Percentiles rank a stretch among this genome's conserved stretches.
Conservation (phyloP, 345 rosid species). For the Eucalyptus erythrocorys region DNA sequence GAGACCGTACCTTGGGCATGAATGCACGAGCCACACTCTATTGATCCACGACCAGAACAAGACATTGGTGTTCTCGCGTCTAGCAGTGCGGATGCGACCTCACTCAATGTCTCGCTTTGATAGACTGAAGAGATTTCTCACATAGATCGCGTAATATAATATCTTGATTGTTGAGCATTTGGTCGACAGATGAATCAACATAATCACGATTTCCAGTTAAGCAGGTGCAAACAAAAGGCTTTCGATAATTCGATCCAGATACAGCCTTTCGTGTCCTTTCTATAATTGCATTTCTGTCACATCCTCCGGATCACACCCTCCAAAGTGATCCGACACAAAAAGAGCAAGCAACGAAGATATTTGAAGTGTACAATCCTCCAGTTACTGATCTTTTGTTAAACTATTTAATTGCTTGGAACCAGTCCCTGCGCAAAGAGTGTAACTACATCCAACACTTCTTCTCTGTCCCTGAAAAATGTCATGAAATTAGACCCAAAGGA, state of each 20-base stretch:
- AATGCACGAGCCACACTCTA: no score
- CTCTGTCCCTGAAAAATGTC: conserved; percentile 38
- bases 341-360: conserved; percentile 75
- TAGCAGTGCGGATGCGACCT: no score
- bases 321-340: conserved; percentile 97
- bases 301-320: conserved; percentile 98
- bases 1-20: no score
- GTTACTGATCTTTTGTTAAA: conserved; percentile 23
- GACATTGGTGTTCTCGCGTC: no score
- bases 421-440: conserved; percentile 56
- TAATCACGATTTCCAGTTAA: conserved; percentile 57
- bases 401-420: conserved; percentile 46
- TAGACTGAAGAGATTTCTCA: conserved; percentile 60
- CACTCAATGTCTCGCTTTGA: conserved; percentile 54
- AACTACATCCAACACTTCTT: conserved; percentile 82
- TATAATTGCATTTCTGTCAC: conserved; percentile 42
- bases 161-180: conserved; percentile 28
- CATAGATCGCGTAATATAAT: conserved; percentile 56
- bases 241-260: conserved; percentile 74
- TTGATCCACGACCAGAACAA: no score
- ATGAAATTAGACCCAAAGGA: neutral
- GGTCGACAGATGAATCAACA: conserved; percentile 17
- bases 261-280: conserved; percentile 61
- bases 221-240: conserved; percentile 90
- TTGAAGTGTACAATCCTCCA: conserved; percentile 23